Evolutionary conservation across 192 early-diverging fungal species (phyloP).

Genomic region (Podila minutissima): DNA sequence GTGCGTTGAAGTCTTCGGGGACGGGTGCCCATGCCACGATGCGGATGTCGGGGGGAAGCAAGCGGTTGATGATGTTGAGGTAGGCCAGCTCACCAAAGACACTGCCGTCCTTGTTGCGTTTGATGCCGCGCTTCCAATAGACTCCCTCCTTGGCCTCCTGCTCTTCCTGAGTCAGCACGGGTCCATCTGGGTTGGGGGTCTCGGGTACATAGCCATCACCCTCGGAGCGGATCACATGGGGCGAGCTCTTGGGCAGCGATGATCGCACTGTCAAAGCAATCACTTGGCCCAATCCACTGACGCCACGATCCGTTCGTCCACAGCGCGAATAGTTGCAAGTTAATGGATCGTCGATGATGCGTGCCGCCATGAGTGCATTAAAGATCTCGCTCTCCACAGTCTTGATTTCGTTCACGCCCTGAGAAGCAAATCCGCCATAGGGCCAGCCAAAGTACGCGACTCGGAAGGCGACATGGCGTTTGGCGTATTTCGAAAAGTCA

Average conservation of each 20-base stretch:
- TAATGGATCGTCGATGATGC: conserved; percentile 76
- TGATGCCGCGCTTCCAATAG: conserved; percentile 30
- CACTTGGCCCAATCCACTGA: conserved; percentile 92
- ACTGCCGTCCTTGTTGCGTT: conserved; percentile 42
- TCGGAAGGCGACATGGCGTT: conserved; percentile 85
- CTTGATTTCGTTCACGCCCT: conserved; percentile 66
- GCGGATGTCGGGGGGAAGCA: conserved; percentile 89
- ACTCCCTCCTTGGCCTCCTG: conserved; percentile 32
- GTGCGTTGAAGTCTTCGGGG: conserved; percentile 78
- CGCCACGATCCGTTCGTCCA: conserved; percentile 89
- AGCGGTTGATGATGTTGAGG: conserved; percentile 82
- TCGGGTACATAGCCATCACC: conserved; percentile 31
- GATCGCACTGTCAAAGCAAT: conserved; percentile 83
- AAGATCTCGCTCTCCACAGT: conserved; percentile 92
- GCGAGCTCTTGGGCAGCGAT: conserved; percentile 57
- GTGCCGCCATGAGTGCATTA: conserved; percentile 77
- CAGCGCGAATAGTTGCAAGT: conserved; percentile 83
- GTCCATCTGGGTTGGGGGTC: neutral
- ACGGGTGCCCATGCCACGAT: conserved; percentile 94
- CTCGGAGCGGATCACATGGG: conserved; percentile 47
- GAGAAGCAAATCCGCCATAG: conserved; percentile 87
- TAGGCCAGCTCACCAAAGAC: conserved; percentile 79
- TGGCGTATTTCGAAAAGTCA: conserved; percentile 80
- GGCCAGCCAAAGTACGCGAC: conserved; percentile 93
- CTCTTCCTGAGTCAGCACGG: conserved; percentile 22